These are phyloP conservation scores for Cinchona pubescens DNA, from an alignment of 257 asterid genomes.

Conservation along the genomic window DNA sequence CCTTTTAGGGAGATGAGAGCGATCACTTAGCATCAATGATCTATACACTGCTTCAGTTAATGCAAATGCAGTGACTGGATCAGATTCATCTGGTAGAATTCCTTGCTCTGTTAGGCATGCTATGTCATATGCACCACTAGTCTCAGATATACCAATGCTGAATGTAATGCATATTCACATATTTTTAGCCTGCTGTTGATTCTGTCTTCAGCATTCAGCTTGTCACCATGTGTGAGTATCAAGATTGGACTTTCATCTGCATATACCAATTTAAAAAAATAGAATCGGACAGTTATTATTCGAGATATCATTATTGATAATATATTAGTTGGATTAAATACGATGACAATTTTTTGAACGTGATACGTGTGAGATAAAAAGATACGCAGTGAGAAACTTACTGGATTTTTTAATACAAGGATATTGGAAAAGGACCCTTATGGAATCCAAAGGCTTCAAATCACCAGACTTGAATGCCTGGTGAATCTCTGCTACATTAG, in stretches of 20 bases:
- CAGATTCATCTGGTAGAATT: slow-evolving; percentile 53
- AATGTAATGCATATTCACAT: slow-evolving; percentile 48
- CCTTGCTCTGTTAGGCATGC: slow-evolving; percentile 64
- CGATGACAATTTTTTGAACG: too few species aligned
- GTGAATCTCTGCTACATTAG: slow-evolving; percentile 48
- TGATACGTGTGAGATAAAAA: too few species aligned
- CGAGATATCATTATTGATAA: too few species aligned
- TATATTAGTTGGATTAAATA: too few species aligned
- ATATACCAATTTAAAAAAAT: neutral
- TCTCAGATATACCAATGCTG: slow-evolving; percentile 54
- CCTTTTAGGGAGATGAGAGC: slow-evolving; percentile 53
- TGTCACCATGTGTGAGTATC: slow-evolving; percentile 66
- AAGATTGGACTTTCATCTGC: slow-evolving; percentile 62
- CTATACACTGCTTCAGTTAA: slow-evolving; percentile 56
- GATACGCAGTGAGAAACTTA: slow-evolving; percentile 24
- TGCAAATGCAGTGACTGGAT: slow-evolving; percentile 56
- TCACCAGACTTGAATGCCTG: slow-evolving; percentile 45
- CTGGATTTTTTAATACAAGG: slow-evolving; percentile 44
- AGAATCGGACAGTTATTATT: too few species aligned
- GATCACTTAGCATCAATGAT: slow-evolving; percentile 54
- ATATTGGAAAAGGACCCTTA: slow-evolving; percentile 42
- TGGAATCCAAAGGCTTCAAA: slow-evolving; percentile 41
- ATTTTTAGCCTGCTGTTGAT: slow-evolving; percentile 41
- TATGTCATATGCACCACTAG: slow-evolving; percentile 61
- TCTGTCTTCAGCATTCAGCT: slow-evolving; percentile 44